Evolutionary conservation across 306 rosid genomes (phyloP), one percentile per base, ranked within the genome.

Genomic region (Phaseolus lunatus): DNA sequence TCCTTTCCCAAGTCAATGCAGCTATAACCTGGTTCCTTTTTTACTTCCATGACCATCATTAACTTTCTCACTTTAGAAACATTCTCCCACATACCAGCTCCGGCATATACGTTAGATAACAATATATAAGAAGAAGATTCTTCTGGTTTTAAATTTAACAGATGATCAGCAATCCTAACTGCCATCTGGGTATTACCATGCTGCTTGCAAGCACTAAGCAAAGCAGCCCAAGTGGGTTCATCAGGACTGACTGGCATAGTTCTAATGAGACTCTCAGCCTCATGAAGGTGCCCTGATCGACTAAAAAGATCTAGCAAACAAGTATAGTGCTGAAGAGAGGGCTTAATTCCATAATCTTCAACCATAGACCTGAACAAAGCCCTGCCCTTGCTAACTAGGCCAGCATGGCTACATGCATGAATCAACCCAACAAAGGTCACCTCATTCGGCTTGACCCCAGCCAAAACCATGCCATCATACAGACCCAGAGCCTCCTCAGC

Each of bases 171-270:
- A 75, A 92, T 82, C 78, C 95, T 82, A 16, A 89, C 84, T 44
- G 89, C 96, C 96, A 88, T 90, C 24, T 66, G 52, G 56, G 69
- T 82, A 22, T 90, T 85, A 63, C 87, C 89, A 52, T 92, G 96
- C 63, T 49, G 88, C 88, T 84, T 89, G 78, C 95, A 92, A 62
- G 97, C 90, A 64, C 94, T 94, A 18, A 92, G 78, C 61, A 94
- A 85, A 70, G 97, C 90, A 47, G 93, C 97, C 98, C 98, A 94
- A 41, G 91, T 89, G 50, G 97, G 95, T 76, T 90, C 97, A 82
- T 94, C 97, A 2, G 93, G 97, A 64, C 79, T 80, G 49, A 90
- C 70, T 0, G 96, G 97, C 91, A 92, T 88, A 39, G 81, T 75
- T 24, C 81, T 73, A 5, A 90, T 64, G 53, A 94, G 82, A 54